These are phyloP conservation scores for Lactarius sp. DNA, from an alignment of 768 basidiomycete species.

Conservation along the genomic window DNA sequence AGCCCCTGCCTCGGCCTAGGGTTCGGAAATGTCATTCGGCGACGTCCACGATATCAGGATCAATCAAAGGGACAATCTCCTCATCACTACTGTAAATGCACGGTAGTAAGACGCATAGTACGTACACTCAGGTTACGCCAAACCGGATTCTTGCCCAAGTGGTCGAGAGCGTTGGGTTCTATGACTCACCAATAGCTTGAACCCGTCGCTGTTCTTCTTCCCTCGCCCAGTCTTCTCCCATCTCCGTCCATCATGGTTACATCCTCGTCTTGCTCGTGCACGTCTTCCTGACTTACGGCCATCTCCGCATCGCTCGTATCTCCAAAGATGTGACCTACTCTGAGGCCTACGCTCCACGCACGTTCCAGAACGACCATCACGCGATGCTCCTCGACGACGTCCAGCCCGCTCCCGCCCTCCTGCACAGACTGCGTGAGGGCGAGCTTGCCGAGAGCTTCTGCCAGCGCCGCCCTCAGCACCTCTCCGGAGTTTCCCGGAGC, in stretches of 20 bases:
- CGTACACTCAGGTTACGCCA: background rate
- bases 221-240: background rate
- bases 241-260: background rate
- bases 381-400: constrained; percentile 10
- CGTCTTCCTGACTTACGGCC: background rate
- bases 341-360: constrained; percentile 15
- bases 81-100: background rate
- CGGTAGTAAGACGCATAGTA: background rate
- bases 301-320: background rate
- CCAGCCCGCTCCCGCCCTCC: constrained; percentile 6
- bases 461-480: background rate
- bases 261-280: background rate
- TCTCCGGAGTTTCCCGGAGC: background rate
- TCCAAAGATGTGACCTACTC: background rate
- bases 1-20: too few relatives aligned
- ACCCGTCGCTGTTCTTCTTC: background rate
- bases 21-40: background rate
- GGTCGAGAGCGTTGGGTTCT: background rate
- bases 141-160: too few relatives aligned
- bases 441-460: constrained; percentile 12
- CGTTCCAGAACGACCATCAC: constrained; percentile 17
- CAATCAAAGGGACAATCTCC: background rate
- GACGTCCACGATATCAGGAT: background rate
- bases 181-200: background rate
- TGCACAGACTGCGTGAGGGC: constrained; percentile 7